Percentiles rank a stretch among this genome's conserved stretches.
Conservation (phyloP, 1,139 yeast genomes). For the Nematodospora anomalae region DNA sequence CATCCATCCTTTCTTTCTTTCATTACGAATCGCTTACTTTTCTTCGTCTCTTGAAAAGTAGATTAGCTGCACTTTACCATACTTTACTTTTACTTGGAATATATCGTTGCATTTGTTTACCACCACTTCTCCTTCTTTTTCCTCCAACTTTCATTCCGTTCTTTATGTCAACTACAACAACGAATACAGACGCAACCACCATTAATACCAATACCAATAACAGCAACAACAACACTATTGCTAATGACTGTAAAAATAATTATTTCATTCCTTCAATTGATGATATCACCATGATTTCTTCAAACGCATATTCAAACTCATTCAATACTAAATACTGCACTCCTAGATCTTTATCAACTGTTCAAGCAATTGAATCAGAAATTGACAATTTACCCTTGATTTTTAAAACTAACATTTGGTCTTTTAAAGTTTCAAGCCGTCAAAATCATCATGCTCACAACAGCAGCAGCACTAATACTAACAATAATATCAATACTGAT, state of each 20-base stretch:
- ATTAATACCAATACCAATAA: not conserved
- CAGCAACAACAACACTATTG: not conserved
- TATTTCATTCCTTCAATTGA: slow-evolving; percentile 12
- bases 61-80: too few species aligned
- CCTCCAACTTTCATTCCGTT: too few species aligned
- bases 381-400: slow-evolving; percentile 16
- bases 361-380: slow-evolving; percentile 21
- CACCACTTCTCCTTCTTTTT: too few species aligned
- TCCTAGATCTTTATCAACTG: slow-evolving; percentile 22
- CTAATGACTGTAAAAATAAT: not conserved
- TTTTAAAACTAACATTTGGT: slow-evolving; percentile 26
- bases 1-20: too few species aligned
- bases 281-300: slow-evolving; percentile 5
- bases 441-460: not conserved
- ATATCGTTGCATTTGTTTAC: too few species aligned
- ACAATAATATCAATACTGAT: not conserved
- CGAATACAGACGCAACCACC: not conserved
- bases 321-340: slow-evolving; percentile 13
- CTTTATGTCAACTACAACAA: not conserved
- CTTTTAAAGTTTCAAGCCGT: slow-evolving; percentile 12
- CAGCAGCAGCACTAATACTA: not conserved
- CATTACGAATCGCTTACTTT: too few species aligned
- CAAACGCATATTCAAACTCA: slow-evolving; percentile 3
- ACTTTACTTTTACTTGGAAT: too few species aligned
- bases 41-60: too few species aligned